A percentile compares a stretch with the other conserved stretches of the same genome.
phyloP scores from a whole-genome alignment of 441 rosid genomes.

The Populus hybrid region DNA sequence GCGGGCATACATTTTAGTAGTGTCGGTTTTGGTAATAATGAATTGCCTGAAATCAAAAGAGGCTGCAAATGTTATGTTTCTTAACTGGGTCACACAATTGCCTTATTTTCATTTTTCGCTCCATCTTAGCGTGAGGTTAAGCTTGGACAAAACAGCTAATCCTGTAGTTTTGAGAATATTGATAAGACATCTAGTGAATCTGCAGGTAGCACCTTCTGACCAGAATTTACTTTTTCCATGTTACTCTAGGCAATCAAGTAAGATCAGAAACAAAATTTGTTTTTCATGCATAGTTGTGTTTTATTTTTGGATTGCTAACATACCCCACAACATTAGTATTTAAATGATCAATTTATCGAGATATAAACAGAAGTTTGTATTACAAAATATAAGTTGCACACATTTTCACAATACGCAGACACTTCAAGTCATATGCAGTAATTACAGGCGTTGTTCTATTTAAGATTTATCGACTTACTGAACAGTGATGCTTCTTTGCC shows the following conservation, averaged over 20 bases:
- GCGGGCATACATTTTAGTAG: background rate
- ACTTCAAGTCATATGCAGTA: background rate
- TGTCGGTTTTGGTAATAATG: background rate
- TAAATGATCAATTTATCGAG: background rate
- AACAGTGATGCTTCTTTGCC: conserved; percentile 12
- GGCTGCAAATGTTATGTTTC: background rate
- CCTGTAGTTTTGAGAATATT: background rate
- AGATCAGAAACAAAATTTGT: background rate
- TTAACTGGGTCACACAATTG: background rate
- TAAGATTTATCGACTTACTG: conserved; percentile 18
- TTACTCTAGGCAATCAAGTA: background rate
- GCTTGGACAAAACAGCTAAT: background rate
- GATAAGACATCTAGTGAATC: background rate
- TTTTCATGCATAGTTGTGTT: background rate
- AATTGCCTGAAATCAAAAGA: background rate
- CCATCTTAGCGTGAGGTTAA: background rate
- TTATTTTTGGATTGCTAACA: background rate
- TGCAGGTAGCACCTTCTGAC: background rate
- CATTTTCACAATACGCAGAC: background rate
- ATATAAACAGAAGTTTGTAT: background rate
- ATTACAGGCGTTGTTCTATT: background rate
- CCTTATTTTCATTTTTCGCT: background rate
- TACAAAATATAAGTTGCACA: background rate
- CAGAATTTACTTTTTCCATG: background rate
- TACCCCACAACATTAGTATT: background rate